Evolutionary conservation across 2,329 filamentous ascomycete genomes (phyloP).

Genomic region (Thielaviopsis populi): DNA sequence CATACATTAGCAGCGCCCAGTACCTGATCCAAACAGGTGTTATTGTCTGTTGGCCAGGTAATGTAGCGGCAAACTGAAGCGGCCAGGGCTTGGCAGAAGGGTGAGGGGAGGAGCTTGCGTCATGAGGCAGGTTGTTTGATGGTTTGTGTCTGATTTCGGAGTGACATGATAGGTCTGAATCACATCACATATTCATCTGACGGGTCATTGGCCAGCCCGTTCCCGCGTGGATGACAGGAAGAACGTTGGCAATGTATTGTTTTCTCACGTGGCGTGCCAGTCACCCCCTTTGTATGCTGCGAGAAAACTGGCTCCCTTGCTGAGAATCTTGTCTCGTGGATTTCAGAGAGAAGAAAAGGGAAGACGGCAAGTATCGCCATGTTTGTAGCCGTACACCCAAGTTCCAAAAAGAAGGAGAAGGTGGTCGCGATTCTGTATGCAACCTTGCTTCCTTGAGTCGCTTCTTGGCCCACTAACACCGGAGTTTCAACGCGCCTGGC

Average conservation of each 20-base stretch:
- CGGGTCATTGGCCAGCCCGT: neutral
- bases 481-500: neutral
- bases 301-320: neutral
- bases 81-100: neutral
- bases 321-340: neutral
- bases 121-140: neutral
- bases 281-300: neutral
- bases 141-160: neutral
- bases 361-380: neutral
- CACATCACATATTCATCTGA: neutral
- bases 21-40: neutral
- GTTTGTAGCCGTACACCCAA: neutral
- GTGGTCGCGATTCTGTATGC: neutral
- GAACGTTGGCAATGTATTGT: neutral
- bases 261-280: neutral
- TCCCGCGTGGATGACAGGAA: slow-evolving; percentile 1
- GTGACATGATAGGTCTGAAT: neutral
- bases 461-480: neutral
- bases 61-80: neutral
- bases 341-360: neutral
- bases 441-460: neutral
- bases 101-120: neutral
- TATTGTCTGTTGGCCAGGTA: neutral
- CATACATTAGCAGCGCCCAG: neutral
- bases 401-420: neutral